Evolutionary conservation across 2,329 filamentous ascomycete species (phyloP).

Genomic region (Fusarium haematococcum): DNA sequence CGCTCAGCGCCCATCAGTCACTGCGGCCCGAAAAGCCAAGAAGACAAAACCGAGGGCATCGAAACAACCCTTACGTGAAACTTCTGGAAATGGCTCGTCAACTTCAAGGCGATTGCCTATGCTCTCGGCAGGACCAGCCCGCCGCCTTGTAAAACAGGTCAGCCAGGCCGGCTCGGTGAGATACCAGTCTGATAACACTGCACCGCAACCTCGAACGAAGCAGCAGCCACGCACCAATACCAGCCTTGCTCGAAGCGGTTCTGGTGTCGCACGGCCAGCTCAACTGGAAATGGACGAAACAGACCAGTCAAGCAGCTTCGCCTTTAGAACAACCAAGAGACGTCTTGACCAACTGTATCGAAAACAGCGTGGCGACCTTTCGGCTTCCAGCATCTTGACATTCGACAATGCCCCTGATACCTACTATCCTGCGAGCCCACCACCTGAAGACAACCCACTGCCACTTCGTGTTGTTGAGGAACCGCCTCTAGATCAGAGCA

Average conservation of each 20-base stretch:
- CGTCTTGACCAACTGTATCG: slow-evolving; percentile 67
- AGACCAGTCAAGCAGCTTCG: slow-evolving; percentile 48
- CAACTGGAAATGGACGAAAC: slow-evolving; percentile 65
- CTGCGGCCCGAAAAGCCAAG: slow-evolving; percentile 37
- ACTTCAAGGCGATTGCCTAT: neutral
- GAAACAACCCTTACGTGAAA: slow-evolving; percentile 36
- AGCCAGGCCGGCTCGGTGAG: slow-evolving; percentile 43
- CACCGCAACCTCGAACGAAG: neutral
- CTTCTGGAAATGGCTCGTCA: slow-evolving; percentile 38
- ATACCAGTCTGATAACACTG: slow-evolving; percentile 32
- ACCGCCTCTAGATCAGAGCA: slow-evolving; percentile 14
- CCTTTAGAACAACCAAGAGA: slow-evolving; percentile 65
- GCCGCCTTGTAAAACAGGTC: slow-evolving; percentile 47
- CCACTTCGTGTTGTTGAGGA: slow-evolving; percentile 34
- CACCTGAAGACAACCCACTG: slow-evolving; percentile 39
- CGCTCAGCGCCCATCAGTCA: slow-evolving; percentile 53
- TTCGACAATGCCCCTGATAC: slow-evolving; percentile 27
- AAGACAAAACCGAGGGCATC: slow-evolving; percentile 8
- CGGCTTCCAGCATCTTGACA: slow-evolving; percentile 30
- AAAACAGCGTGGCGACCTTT: slow-evolving; percentile 48
- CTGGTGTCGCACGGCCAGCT: slow-evolving; percentile 57
- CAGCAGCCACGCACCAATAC: slow-evolving; percentile 6
- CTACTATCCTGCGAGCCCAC: slow-evolving; percentile 34
- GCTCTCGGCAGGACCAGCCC: slow-evolving; percentile 18
- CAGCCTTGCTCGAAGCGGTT: slow-evolving; percentile 21